Conservation (phyloP, 2,329 filamentous ascomycete genomes). For the Thermothelomyces thermophilus region DNA sequence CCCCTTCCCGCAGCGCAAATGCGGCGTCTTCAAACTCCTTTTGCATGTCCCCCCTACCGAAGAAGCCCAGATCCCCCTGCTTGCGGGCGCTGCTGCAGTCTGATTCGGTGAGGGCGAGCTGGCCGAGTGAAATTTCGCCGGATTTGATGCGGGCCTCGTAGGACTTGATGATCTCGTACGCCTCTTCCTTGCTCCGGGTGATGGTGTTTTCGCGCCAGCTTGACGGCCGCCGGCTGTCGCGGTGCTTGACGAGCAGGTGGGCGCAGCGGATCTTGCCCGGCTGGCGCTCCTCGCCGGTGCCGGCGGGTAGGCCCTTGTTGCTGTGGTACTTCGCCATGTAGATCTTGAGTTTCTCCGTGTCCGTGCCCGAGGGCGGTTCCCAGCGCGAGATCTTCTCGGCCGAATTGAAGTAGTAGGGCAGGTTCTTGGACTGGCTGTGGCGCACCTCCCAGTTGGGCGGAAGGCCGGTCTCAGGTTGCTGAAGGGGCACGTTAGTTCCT, state of each 20-base stretch:
- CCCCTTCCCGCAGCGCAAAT: constrained; percentile 78
- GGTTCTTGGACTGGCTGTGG: constrained; percentile 96
- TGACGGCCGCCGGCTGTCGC: constrained; percentile 75
- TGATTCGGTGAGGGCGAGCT: constrained; percentile 81
- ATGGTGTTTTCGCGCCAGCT: constrained; percentile 93
- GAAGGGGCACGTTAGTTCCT: constrained; percentile 1
- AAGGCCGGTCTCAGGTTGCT: constrained; percentile 60
- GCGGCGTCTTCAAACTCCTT: constrained; percentile 96
- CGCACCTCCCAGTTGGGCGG: constrained; percentile 90
- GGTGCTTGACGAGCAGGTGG: constrained; percentile 91
- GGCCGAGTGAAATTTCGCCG: constrained; percentile 63
- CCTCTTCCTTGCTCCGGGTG: constrained; percentile 81
- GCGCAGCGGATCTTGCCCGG: constrained; percentile 84
- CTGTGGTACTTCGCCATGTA: constrained; percentile 92
- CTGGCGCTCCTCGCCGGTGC: constrained; percentile 33
- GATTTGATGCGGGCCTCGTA: constrained; percentile 71
- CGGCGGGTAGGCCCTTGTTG: constrained; percentile 32
- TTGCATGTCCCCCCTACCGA: constrained; percentile 94
- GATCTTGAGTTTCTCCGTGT: constrained; percentile 84
- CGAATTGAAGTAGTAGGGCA: constrained; percentile 97
- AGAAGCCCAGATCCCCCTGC: constrained; percentile 89
- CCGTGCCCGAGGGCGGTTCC: constrained; percentile 84
- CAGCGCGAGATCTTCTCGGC: constrained; percentile 82
- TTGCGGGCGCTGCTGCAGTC: constrained; percentile 96
- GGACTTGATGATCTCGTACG: constrained; percentile 64